phyloP scores from a whole-genome alignment of 345 rosid genomes.

The Salix viminalis region DNA sequence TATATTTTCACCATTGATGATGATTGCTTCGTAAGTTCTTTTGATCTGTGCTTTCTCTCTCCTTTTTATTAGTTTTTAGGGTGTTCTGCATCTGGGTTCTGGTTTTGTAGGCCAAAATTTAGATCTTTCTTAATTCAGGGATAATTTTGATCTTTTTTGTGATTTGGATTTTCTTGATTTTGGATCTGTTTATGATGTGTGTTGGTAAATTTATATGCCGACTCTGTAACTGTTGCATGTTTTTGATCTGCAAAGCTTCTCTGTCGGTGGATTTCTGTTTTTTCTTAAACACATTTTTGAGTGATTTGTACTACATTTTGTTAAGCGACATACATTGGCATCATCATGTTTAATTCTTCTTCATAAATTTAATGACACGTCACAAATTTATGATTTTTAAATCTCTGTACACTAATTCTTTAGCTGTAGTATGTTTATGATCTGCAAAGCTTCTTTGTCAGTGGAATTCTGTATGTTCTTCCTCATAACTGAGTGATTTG shows the following conservation, averaged over 20 bases:
- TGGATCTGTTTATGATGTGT: not conserved
- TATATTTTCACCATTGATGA: conserved; percentile 95
- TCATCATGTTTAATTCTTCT: not conserved
- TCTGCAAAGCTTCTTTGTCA: not conserved
- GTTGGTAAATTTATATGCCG: not conserved
- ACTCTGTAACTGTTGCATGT: not conserved
- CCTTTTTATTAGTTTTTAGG: not conserved
- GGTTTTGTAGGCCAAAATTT: not conserved
- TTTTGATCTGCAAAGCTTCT: not conserved
- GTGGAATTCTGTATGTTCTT: not conserved
- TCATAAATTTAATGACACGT: not conserved
- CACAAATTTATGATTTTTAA: not conserved
- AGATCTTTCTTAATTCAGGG: conserved; percentile 5
- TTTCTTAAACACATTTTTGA: not conserved
- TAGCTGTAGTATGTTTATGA: not conserved
- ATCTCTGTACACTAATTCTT: not conserved
- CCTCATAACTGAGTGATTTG: not conserved
- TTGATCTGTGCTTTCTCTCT: not conserved
- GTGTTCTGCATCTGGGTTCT: conserved; percentile 13
- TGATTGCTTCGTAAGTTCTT: conserved; percentile 80
- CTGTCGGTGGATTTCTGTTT: not conserved
- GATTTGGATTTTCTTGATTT: not conserved
- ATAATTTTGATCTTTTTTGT: not conserved
- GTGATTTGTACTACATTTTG: not conserved
- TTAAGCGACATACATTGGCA: not conserved